phyloP scores from a whole-genome alignment of 352 stramenopile species.

The Phytophthora idaei region DNA sequence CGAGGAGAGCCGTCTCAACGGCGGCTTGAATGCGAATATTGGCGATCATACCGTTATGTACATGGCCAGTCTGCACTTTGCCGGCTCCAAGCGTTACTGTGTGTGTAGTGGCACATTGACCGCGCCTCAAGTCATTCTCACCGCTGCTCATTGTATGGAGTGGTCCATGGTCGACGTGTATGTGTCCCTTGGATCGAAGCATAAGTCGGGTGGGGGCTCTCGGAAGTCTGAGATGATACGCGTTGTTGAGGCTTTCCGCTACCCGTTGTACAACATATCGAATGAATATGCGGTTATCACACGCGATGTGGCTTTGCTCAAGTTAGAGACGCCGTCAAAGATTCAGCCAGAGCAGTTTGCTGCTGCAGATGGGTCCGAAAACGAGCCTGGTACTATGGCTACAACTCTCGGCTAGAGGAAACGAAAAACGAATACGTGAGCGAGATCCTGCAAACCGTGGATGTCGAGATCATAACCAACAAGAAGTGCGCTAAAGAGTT shows the following conservation, averaged over 20 bases:
- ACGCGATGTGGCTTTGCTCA: constrained; percentile 52
- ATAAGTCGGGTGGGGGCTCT: not conserved
- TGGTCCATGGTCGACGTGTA: constrained; percentile 5
- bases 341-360: constrained; percentile 32
- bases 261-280: constrained; percentile 1
- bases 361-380: constrained; percentile 39
- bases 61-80: too few species aligned
- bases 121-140: constrained; percentile 56
- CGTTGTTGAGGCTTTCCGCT: constrained; percentile 1
- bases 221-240: constrained; percentile 1
- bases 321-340: constrained; percentile 38
- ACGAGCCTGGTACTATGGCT: constrained; percentile 43
- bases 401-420: constrained; percentile 48
- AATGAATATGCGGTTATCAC: not conserved
- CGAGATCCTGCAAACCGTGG: constrained; percentile 43
- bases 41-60: too few species aligned
- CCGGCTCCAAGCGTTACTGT: too few species aligned
- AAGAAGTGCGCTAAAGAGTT: not conserved
- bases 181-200: not conserved
- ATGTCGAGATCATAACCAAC: constrained; percentile 51
- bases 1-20: too few species aligned
- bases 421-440: constrained; percentile 30
- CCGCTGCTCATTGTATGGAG: constrained; percentile 59
- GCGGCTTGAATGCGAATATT: too few species aligned
- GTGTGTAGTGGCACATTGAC: constrained; percentile 32